Conservation (phyloP, 2,329 filamentous ascomycete species). For the Huntiella moniliformis region DNA sequence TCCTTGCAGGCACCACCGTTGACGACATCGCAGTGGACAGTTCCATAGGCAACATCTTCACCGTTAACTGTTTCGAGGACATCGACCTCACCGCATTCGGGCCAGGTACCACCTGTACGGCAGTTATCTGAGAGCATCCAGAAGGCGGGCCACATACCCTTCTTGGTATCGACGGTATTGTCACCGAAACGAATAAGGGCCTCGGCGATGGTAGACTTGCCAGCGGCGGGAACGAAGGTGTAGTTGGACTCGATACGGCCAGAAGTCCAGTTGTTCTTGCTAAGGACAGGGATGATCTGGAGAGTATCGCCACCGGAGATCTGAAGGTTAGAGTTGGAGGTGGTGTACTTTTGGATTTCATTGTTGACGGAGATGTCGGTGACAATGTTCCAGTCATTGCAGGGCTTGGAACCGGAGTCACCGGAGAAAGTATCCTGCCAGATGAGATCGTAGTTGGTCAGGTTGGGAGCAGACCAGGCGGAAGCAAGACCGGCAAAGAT, state of each 20-base stretch:
- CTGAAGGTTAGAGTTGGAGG: slow-evolving; percentile 28
- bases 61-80: slow-evolving; percentile 39
- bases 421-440: slow-evolving; percentile 29
- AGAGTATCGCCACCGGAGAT: slow-evolving; percentile 30
- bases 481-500: slow-evolving; percentile 17
- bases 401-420: slow-evolving; percentile 18
- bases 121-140: slow-evolving; percentile 35
- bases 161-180: slow-evolving; percentile 23
- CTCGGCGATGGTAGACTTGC: slow-evolving; percentile 28
- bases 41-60: slow-evolving; percentile 26
- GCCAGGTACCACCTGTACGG: slow-evolving; percentile 31
- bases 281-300: slow-evolving; percentile 30
- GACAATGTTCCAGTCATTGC: slow-evolving; percentile 25
- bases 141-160: slow-evolving; percentile 41
- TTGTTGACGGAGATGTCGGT: slow-evolving; percentile 28
- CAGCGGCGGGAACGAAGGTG: slow-evolving; percentile 26
- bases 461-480: slow-evolving; percentile 22
- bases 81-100: slow-evolving; percentile 36
- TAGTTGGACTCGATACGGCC: slow-evolving; percentile 32
- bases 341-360: slow-evolving; percentile 32
- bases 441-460: slow-evolving; percentile 21
- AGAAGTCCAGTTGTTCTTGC: slow-evolving; percentile 30
- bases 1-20: slow-evolving; percentile 33
- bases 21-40: slow-evolving; percentile 30
- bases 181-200: slow-evolving; percentile 28